Evolutionary conservation across 371 early-diverging fungal genomes (phyloP).

Genomic region (Mucor piriformis): DNA sequence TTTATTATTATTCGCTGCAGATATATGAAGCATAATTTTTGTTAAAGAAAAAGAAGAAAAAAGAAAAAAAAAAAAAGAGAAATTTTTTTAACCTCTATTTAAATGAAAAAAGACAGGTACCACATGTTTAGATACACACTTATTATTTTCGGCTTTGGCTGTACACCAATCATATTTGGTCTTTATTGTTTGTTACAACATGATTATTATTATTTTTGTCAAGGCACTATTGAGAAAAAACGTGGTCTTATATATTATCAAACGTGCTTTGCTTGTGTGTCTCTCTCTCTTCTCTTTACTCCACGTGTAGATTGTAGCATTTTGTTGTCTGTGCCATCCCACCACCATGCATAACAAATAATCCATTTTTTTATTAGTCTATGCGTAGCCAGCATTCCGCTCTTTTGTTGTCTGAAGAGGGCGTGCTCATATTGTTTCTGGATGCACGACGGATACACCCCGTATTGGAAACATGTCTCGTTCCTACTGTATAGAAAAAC

Average conservation of each 20-base stretch:
- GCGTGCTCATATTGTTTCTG: not conserved
- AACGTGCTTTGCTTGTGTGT: not conserved
- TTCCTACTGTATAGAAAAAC: not conserved
- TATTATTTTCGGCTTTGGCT: not conserved
- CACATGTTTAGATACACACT: conserved; percentile 9
- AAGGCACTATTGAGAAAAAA: not conserved
- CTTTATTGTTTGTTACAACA: not conserved
- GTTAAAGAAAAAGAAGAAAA: not conserved
- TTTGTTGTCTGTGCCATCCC: too few relatives aligned
- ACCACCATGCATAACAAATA: too few relatives aligned
- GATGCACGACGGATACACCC: not conserved
- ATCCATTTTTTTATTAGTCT: too few relatives aligned
- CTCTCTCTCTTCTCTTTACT: too few relatives aligned
- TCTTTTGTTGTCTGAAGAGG: too few relatives aligned
- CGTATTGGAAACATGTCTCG: not conserved
- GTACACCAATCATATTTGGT: not conserved
- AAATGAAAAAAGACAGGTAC: conserved; percentile 12
- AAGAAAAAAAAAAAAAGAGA: not conserved
- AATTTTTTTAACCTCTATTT: not conserved
- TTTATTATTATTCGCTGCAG: conserved; percentile 18
- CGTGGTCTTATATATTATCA: not conserved
- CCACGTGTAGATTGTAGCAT: too few relatives aligned
- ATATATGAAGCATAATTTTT: conserved; percentile 20
- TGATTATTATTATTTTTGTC: not conserved
- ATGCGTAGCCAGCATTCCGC: too few relatives aligned